Conservation (phyloP, 2,329 filamentous ascomycete genomes). For the Cercospora sojina region DNA sequence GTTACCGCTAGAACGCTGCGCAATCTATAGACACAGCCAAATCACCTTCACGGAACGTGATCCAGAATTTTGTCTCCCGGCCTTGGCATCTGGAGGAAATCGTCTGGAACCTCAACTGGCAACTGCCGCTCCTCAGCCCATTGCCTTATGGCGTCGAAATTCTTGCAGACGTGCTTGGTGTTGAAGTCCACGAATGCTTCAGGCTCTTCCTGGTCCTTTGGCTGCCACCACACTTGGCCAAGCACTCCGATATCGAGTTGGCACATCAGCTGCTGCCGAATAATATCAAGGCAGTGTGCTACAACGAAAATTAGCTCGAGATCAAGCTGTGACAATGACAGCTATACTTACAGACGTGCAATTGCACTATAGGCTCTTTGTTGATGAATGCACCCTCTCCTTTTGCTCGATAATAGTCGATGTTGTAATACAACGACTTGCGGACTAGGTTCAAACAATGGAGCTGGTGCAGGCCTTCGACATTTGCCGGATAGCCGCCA, state of each 20-base stretch:
- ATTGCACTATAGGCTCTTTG: constrained; percentile 53
- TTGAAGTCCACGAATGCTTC: constrained; percentile 62
- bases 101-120: constrained; percentile 40
- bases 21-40: neutral
- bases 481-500: constrained; percentile 58
- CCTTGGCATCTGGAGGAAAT: constrained; percentile 21
- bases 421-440: constrained; percentile 61
- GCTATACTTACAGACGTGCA: constrained; percentile 56
- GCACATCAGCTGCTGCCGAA: constrained; percentile 67
- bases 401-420: constrained; percentile 55
- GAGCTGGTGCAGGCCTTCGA: constrained; percentile 58
- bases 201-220: constrained; percentile 38
- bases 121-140: constrained; percentile 59
- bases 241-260: constrained; percentile 60
- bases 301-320: constrained; percentile 6
- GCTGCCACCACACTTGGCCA: constrained; percentile 61
- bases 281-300: constrained; percentile 62
- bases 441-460: constrained; percentile 63
- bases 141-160: constrained; percentile 53
- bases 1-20: neutral
- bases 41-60: constrained; percentile 14
- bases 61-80: constrained; percentile 20
- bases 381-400: constrained; percentile 58
- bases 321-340: neutral
- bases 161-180: constrained; percentile 59